Base-by-base conservation (phyloP, 2,329 filamentous ascomycete genomes). In the Exophiala lecanii-corni region DNA sequence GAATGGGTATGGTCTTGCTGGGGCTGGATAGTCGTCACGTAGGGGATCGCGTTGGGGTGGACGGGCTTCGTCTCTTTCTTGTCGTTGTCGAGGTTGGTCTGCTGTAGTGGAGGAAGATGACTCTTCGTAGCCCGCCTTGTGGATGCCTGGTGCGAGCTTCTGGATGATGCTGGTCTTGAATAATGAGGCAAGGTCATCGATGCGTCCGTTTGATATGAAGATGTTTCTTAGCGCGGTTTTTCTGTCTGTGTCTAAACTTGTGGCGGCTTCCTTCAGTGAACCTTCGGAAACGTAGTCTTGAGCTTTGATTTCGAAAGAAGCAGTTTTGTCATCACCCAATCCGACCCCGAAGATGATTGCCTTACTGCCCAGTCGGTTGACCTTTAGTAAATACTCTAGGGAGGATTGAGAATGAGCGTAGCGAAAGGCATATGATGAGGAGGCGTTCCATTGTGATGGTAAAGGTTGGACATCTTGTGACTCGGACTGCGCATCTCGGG, bases 321-420 rank as follows among this genome's bases (percentile, higher is more conserved):
- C 75, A 39, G 89, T 92, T 54, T 80, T 82, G 58, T 96, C 89
- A 59, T 89, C 84, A 18, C 84, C 86, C 12, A 89, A 64, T 1
- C 79, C 88, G 30, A 94, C 72, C 3, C 83, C 89, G 56, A 88
- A 80, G 28, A 96, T 73, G 49, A 95, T 82, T n/a, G 85, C 83
- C 60, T 91, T 94, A 56, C 75, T 75, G 32, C 89, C 89, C 56
- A 96, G 75, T 40, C 88, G 79, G 62, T 84, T 88, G 50, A 94
- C 68, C 61, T 89, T 91, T 54, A 96, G 63, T 19, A 95, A 73
- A 60, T 85, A 95, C 46, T 83, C 78, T 77, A 89, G 86, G 12
- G 88, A 82, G 0, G 88, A 94, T 61, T 94, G 86, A 17, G 78
- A 73, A 64, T 96, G 89, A 3, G 81, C 79, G 68, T 97, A 97